phyloP scores from a whole-genome alignment of 1,139 yeast species.

The Eremothecium gossypii region DNA sequence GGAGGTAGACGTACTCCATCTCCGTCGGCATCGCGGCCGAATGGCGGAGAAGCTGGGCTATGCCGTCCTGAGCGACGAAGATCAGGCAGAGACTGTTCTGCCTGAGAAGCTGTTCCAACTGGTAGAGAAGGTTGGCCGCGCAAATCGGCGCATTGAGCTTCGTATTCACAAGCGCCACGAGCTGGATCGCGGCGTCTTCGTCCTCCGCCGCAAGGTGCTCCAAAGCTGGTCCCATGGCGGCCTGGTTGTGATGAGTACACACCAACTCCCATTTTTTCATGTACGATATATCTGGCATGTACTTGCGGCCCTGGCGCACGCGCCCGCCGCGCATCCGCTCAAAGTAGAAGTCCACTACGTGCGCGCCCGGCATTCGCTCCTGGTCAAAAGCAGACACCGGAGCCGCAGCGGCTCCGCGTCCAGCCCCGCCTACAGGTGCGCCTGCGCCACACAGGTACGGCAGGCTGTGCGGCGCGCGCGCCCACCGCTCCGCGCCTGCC shows the following conservation, averaged over 20 bases:
- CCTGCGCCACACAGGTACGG: too few relatives aligned
- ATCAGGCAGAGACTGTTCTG: conserved; percentile 11
- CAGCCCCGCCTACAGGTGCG: too few relatives aligned
- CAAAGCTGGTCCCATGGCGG: background rate
- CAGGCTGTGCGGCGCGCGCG: too few relatives aligned
- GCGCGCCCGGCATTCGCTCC: conserved; percentile 11
- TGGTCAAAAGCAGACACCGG: conserved; percentile 1
- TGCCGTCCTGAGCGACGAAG: conserved; percentile 15
- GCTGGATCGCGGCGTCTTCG: background rate
- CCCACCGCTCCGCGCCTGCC: background rate
- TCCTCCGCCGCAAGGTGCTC: background rate
- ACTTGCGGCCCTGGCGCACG: conserved; percentile 16
- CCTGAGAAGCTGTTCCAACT: conserved; percentile 20
- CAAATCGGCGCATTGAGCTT: background rate
- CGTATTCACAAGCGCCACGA: background rate
- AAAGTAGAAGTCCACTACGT: conserved; percentile 15
- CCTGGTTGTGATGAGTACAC: conserved; percentile 10
- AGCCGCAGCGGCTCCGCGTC: too few relatives aligned
- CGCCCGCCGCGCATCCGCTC: conserved; percentile 15
- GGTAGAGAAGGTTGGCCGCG: conserved; percentile 8
- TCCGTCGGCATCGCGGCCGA: conserved; percentile 1
- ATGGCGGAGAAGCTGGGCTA: conserved; percentile 7
- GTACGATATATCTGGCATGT: conserved; percentile 14
- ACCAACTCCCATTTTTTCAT: conserved; percentile 22
- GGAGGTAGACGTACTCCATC: conserved; percentile 17